Evolutionary conservation across 2,329 filamentous ascomycete genomes (phyloP), one percentile per base, ranked within the genome.

Genomic region (Aspergillus ochraceoroseus): DNA sequence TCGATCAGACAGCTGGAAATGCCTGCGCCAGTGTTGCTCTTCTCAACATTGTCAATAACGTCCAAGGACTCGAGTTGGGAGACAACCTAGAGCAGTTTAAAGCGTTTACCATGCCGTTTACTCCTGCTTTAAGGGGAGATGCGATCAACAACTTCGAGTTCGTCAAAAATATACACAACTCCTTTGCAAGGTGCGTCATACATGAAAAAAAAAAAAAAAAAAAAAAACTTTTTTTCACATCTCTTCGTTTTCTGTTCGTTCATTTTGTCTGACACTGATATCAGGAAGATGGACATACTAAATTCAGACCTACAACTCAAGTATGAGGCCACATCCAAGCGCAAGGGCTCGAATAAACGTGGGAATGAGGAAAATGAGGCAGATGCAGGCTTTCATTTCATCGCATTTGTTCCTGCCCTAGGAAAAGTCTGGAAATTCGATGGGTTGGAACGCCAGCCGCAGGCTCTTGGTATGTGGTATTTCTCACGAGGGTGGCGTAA

Each of bases 41-140:
- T 51, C 75, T 95, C 53, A 96, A 96, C 56, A 94, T 95, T 45
- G 70, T 95, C 57, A 94, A 95, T 77, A 96, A 96, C 58, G 74
- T 81, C 15, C 69, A 77, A 0, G 71, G 70, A 0, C 64, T 87
- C 3, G 67, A 79, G 7, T 73, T 95, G 4, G 87, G 88, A 3
- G 66, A 77, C n/a, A 72, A 82, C 44, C 73, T 96, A 1, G 64
- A 71, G 18, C 66, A 72, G 9, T 94, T 96, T 68, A 90, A 86
- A 54, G 68, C 80, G 0, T 78, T 80, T 25, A 94, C 89, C 0
- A 70, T 70, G 48, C 58, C 72, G 9, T 76, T 95, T 47, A 76
- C 77, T 11, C 83, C 89, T 2, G 75, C 83, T 5, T 71, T 86
- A 18, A 80, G 88, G 29, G 92, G 90, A 7, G 75, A 89, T 56